Evolutionary conservation across 441 rosid genomes (phyloP).

Genomic region (Theobroma grandiflorum): DNA sequence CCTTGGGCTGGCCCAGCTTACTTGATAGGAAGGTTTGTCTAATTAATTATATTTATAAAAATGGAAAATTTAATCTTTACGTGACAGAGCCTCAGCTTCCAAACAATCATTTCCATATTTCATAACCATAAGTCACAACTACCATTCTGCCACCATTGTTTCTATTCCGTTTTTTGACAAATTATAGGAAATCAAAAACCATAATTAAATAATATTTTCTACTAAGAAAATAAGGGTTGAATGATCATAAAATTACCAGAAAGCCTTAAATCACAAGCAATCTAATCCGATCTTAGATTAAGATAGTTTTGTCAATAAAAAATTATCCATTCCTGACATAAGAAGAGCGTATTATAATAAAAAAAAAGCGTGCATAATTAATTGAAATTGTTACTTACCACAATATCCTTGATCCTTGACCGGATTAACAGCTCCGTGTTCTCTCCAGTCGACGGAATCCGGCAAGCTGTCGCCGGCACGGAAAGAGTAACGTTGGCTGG

Average conservation of each 20-base stretch:
- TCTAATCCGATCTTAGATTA: background rate
- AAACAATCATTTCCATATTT: conserved; percentile 27
- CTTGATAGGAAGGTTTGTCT: background rate
- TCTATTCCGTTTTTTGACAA: background rate
- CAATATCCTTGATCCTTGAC: conserved; percentile 73
- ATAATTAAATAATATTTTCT: too few species aligned
- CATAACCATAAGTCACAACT: background rate
- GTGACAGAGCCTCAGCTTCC: background rate
- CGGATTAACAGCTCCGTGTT: conserved; percentile 59
- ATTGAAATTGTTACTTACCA: conserved; percentile 43
- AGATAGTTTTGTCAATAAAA: background rate
- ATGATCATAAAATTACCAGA: background rate
- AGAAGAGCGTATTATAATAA: too few species aligned
- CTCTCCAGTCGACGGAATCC: conserved; percentile 67
- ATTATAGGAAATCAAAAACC: background rate
- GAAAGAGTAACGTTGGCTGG: conserved; percentile 45
- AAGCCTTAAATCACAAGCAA: background rate
- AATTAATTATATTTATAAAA: background rate
- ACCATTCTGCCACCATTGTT: conserved; percentile 20
- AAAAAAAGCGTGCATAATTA: background rate
- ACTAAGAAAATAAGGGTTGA: too few species aligned
- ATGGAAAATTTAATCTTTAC: background rate
- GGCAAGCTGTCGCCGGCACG: conserved; percentile 47
- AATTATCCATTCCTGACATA: too few species aligned
- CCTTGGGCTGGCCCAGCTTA: background rate